A percentile compares a stretch with the other conserved stretches of the same genome.
phyloP scores from a whole-genome alignment of 176 grass and related monocot species.

The Otatea glauca region DNA sequence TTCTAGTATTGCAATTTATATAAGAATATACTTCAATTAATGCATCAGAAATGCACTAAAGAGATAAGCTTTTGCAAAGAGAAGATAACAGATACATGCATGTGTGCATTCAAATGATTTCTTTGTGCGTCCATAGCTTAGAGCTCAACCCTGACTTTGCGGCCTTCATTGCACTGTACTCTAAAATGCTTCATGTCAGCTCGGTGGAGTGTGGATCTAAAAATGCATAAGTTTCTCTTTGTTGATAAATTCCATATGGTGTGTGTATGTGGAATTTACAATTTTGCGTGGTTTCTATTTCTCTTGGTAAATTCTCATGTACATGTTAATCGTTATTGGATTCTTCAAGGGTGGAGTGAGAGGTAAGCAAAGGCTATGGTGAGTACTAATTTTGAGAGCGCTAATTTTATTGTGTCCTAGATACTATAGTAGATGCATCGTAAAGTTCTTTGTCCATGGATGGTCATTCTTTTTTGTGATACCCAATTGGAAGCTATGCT shows the following conservation, averaged over 20 bases:
- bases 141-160: too few species aligned
- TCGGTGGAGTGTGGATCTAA: background rate
- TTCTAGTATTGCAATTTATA: too few species aligned
- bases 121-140: too few species aligned
- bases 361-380: background rate
- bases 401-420: background rate
- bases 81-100: too few species aligned
- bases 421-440: slow-evolving; percentile 14
- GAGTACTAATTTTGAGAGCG: background rate
- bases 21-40: too few species aligned
- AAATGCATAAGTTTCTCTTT: background rate
- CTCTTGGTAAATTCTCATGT: background rate
- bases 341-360: background rate
- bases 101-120: too few species aligned
- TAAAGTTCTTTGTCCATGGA: slow-evolving; percentile 29
- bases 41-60: too few species aligned
- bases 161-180: too few species aligned
- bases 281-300: background rate
- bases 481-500: slow-evolving; percentile 32
- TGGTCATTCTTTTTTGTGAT: slow-evolving; percentile 37
- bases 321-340: background rate
- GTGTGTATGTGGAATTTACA: background rate
- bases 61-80: too few species aligned
- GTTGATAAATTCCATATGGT: background rate
- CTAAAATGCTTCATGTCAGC: too few species aligned